Base-by-base conservation (phyloP, 2,329 filamentous ascomycete species). In the Parastagonospora nodorum region DNA sequence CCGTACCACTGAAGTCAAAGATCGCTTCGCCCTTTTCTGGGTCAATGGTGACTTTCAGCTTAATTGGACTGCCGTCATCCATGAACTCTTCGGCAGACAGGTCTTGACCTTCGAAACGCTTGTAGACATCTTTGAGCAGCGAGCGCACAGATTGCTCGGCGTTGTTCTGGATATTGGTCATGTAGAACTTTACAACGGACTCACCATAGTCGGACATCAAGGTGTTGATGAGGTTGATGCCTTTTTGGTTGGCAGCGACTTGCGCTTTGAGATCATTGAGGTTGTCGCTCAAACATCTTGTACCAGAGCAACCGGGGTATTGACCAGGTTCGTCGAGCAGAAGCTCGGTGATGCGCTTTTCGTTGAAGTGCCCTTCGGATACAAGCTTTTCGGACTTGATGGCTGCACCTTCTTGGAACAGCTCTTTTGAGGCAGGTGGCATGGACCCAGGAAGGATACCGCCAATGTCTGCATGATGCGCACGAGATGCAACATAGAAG, bases 241-340 rank as follows among this genome's bases (percentile, higher is more conserved):
- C 91, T 61, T 92, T 92, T 62, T 91, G 88, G 65, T 96, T 95
- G 10, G 90, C 90, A 0, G 91, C 90, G 10, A 94, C 87, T 68
- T 95, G 90, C 0, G 91, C 91, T 71, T 92, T 92, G 35, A 96
- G 79, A 68, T 95, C 91, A 45, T 90, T 92, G 58, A 95, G 80
- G 67, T 95, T 95, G 71, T 96, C 91, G 8, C 84, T 85, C 1
- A 95, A 78, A 67, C 89, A 91, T 37, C 90, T 80, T 0, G 90
- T 92, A 2, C 90, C 90, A 46, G 84, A 87, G 74, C 89, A 94
- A 1, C 88, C 90, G 0, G 86, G 84, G 58, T 89, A 86, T 61
- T 87, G 79, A 0, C 88, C 88, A 0, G 91, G 90, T 56, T 92
- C 88, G 11, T 85, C 79, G 46, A 89, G 84, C 5, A 95, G 78